phyloP scores from a whole-genome alignment of 371 early-diverging fungal species.

The Sporodiniella umbellata region DNA sequence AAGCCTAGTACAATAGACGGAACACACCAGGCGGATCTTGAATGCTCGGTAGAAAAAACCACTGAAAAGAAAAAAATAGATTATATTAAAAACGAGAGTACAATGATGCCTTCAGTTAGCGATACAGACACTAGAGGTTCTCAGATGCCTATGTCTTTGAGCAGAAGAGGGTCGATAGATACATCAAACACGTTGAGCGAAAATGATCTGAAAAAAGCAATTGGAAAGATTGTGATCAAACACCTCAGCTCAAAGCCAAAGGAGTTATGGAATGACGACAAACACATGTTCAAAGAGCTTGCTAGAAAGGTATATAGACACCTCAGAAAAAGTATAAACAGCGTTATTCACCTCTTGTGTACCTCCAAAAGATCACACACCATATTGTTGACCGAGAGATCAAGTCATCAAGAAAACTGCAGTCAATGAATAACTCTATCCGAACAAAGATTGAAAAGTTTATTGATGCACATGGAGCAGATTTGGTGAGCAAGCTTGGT shows the following conservation, averaged over 20 bases:
- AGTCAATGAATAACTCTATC: constrained; percentile 23
- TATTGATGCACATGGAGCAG: constrained; percentile 41
- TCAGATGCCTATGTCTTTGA: constrained; percentile 6
- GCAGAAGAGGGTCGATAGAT: constrained; percentile 10
- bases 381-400: constrained; percentile 46
- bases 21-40: constrained; percentile 26
- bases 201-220: constrained; percentile 39
- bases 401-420: constrained; percentile 32
- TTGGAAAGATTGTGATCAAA: constrained; percentile 43
- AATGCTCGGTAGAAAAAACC: constrained; percentile 25
- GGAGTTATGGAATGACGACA: constrained; percentile 40
- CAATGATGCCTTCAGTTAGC: neutral
- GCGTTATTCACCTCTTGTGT: neutral
- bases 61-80: constrained; percentile 14
- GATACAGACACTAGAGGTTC: neutral
- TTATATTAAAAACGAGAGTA: neutral
- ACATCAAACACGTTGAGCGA: constrained; percentile 19
- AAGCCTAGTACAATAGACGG: constrained; percentile 34
- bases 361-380: constrained; percentile 34
- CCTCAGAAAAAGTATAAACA: neutral
- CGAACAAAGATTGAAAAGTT: constrained; percentile 44
- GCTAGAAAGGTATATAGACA: constrained; percentile 40
- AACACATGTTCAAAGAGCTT: constrained; percentile 46
- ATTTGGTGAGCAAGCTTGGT: constrained; percentile 15
- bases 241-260: constrained; percentile 35